These are phyloP conservation scores for Arabis alpina DNA, from an alignment of 345 rosid species.

Conservation along the genomic window DNA sequence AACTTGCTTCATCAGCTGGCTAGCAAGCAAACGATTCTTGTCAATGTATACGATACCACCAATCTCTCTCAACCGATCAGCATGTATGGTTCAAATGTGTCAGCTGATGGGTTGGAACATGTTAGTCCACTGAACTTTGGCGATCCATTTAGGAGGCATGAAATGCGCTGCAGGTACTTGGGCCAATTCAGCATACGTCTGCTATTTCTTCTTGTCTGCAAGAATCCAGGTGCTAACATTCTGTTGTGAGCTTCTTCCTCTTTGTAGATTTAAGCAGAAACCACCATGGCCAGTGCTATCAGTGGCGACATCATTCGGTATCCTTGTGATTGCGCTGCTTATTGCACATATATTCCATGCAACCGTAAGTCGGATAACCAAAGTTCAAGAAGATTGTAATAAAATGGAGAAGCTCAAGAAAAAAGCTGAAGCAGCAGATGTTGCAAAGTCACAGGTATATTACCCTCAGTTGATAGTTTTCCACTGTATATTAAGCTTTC, in stretches of 20 bases:
- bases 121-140: conserved; percentile 81
- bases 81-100: conserved; percentile 84
- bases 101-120: conserved; percentile 61
- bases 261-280: conserved; percentile 77
- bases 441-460: conserved; percentile 93
- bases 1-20: conserved; percentile 96
- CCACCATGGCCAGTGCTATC: conserved; percentile 82
- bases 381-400: conserved; percentile 85
- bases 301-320: conserved; percentile 61
- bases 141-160: conserved; percentile 93
- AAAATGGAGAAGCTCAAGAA: conserved; percentile 77
- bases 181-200: conserved; percentile 9
- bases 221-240: conserved; percentile 20
- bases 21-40: conserved; percentile 90
- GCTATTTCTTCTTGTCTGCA: conserved; percentile 21
- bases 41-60: conserved; percentile 84
- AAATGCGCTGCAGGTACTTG: conserved; percentile 95
- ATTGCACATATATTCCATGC: conserved; percentile 79
- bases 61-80: conserved; percentile 76
- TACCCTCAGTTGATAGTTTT: conserved; percentile 14
- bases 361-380: conserved; percentile 76
- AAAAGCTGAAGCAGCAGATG: conserved; percentile 92
- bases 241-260: conserved; percentile 27
- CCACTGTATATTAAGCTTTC: conserved; percentile 18
- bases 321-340: conserved; percentile 83